Base-by-base conservation (phyloP, 441 rosid genomes). In the Hura crepitans region DNA sequence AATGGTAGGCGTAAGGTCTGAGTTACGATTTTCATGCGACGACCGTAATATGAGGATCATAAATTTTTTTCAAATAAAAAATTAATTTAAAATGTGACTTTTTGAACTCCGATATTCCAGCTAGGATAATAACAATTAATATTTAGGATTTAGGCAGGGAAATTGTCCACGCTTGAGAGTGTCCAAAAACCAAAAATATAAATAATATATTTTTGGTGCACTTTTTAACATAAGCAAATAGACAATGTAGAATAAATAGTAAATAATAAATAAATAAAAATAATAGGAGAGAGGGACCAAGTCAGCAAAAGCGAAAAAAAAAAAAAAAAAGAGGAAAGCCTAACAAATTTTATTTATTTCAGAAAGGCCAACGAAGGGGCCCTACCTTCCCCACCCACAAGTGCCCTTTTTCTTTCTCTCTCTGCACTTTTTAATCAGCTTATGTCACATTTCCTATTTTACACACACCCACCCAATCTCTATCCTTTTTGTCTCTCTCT, bases 391-490 rank as follows among this genome's bases (percentile, higher is more conserved):
- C 74, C 75, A 73, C 80, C 57, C 73, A n/a, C 50, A 61, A 64
- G n/a, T 69, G 71, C 50, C 28, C 58, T 70, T 62, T 61, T 74
- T 39, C 42, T 71, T 65, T 58, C 75, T 75, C 54, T 72, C 73
- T 73, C 65, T 83, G 85, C 92, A 81, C 89, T 90, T 90, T 83
- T 63, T 47, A 76, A 77, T 73, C 81, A 82, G 84, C 86, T 82
- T 78, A 72, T 78, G 89, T 84, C 88, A 77, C 67, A 68, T 74
- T 68, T 77, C 62, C 55, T 70, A 15, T 79, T 18, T 20, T 49
- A 70, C 83, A 79, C 77, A 39, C 84, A 75, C 80, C 86, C 83
- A 81, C 76, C 79, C 89, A 76, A 75, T 80, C 51, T 77, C 87
- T 80, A 73, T 85, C 89, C 39, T 82, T 31, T 10, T 15, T 35